These are phyloP conservation scores for Phytophthora nicotianae DNA, from an alignment of 352 stramenopile species.

Conservation along the genomic window DNA sequence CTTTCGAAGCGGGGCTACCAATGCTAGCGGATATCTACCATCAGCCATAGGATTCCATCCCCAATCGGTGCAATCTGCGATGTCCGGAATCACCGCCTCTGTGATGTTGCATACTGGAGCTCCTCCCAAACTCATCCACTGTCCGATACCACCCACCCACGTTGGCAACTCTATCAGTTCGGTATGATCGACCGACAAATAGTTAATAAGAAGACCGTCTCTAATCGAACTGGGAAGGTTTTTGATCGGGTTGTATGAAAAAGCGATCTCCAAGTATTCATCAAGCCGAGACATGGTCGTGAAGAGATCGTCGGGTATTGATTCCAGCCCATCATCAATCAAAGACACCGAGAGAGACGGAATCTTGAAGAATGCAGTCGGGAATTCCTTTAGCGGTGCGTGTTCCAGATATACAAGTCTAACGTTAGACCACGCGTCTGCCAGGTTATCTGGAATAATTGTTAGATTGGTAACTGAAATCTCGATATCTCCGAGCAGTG, in stretches of 20 bases:
- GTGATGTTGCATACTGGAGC: conserved; percentile 21
- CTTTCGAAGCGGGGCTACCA: conserved; percentile 16
- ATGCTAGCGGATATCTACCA: too few relatives aligned
- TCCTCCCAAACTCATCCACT: conserved; percentile 21
- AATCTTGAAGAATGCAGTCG: conserved; percentile 1
- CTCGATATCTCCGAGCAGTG: conserved; percentile 52
- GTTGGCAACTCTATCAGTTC: conserved; percentile 27
- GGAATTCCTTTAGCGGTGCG: background rate
- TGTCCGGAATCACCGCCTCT: background rate
- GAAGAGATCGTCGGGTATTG: conserved; percentile 5
- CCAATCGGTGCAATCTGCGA: conserved; percentile 12
- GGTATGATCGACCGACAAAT: conserved; percentile 41
- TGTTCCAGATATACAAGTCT: conserved; percentile 5
- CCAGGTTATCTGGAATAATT: conserved; percentile 30
- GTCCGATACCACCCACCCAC: conserved; percentile 33
- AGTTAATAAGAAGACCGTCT: conserved; percentile 30
- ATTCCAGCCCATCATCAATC: background rate
- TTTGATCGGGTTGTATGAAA: conserved; percentile 20
- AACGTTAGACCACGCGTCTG: conserved; percentile 20
- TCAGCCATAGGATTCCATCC: too few relatives aligned
- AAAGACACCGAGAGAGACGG: background rate
- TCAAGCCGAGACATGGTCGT: background rate
- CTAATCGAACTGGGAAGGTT: conserved; percentile 25
- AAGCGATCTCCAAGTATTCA: background rate
- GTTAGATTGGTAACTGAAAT: conserved; percentile 48